A percentile compares a stretch with the other conserved stretches of the same genome.
These are phyloP conservation scores for Crotalaria pallida DNA, from an alignment of 306 rosid genomes.

Conservation along the genomic window DNA sequence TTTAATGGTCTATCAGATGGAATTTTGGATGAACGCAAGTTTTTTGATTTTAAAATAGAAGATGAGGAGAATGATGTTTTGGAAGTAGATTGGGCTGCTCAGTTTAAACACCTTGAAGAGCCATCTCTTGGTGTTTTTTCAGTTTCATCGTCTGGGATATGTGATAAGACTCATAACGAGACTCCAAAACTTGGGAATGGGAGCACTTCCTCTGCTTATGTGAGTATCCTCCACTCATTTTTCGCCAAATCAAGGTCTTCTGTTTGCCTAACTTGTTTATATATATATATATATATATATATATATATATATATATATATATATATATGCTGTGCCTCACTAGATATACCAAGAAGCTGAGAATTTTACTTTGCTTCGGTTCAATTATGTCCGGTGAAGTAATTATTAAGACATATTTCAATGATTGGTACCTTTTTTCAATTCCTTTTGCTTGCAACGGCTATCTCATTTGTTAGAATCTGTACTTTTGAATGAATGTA, in stretches of 20 bases:
- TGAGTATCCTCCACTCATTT: constrained; percentile 23
- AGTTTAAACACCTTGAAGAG: constrained; percentile 48
- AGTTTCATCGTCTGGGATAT: constrained; percentile 7
- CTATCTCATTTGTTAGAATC: not conserved
- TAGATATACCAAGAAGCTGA: not conserved
- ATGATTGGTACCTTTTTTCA: not conserved
- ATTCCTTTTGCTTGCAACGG: not conserved
- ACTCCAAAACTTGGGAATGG: constrained; percentile 10
- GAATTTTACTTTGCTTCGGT: not conserved
- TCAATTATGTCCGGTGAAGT: not conserved
- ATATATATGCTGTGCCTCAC: not conserved
- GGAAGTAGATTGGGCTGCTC: constrained; percentile 57
- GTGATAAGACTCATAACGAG: constrained; percentile 9
- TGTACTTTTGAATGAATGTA: not conserved
- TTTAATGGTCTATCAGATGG: constrained; percentile 35
- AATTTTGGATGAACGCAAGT: constrained; percentile 26
- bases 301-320: no score
- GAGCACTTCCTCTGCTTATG: constrained; percentile 33
- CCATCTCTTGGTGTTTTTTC: constrained; percentile 43
- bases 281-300: no score
- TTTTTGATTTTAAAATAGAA: constrained; percentile 54
- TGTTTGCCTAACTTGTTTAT: not conserved
- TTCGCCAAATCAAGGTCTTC: not conserved
- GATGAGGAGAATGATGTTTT: constrained; percentile 45
- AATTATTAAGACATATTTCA: not conserved